Percentiles rank a stretch among this genome's conserved stretches.
Conservation (phyloP, 2,329 filamentous ascomycete species). For the Thelonectria discophora region DNA sequence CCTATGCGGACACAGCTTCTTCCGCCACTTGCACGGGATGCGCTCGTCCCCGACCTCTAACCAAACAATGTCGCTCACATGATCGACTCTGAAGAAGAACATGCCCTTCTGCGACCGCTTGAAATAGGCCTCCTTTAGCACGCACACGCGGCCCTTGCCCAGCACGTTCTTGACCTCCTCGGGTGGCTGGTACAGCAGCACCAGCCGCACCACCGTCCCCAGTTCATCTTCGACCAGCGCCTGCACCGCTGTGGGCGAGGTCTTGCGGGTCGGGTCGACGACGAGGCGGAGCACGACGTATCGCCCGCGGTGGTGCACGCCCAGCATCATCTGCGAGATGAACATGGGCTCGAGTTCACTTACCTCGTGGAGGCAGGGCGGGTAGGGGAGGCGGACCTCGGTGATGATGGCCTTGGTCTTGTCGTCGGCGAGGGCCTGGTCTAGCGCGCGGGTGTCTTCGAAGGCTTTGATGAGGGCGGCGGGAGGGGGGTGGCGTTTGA, state of each 20-base stretch:
- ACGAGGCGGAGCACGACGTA: conserved; percentile 31
- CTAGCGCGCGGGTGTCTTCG: too few species aligned
- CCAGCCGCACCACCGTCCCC: conserved; percentile 46
- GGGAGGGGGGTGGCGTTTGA: too few species aligned
- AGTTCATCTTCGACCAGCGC: conserved; percentile 52
- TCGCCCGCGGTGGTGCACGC: conserved; percentile 32
- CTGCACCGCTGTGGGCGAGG: conserved; percentile 36
- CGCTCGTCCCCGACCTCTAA: conserved; percentile 48
- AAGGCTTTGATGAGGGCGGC: too few species aligned
- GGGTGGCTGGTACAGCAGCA: conserved; percentile 54
- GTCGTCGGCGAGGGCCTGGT: too few species aligned
- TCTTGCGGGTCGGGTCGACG: too few species aligned
- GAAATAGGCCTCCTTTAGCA: conserved; percentile 65
- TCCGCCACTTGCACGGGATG: conserved; percentile 53
- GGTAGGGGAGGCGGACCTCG: background rate
- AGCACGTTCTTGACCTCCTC: conserved; percentile 49
- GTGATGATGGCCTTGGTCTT: too few species aligned
- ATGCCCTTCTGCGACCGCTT: conserved; percentile 50
- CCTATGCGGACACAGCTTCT: conserved; percentile 3
- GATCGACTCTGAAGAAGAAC: conserved; percentile 61
- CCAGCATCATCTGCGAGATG: conserved; percentile 23
- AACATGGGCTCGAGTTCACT: conserved; percentile 9
- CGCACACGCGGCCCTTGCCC: conserved; percentile 44
- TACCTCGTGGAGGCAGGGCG: background rate
- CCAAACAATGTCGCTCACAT: conserved; percentile 58